Evolutionary conservation across 192 early-diverging fungal genomes (phyloP), one percentile per base, ranked within the genome.

Genomic region (Coemansia sp.): DNA sequence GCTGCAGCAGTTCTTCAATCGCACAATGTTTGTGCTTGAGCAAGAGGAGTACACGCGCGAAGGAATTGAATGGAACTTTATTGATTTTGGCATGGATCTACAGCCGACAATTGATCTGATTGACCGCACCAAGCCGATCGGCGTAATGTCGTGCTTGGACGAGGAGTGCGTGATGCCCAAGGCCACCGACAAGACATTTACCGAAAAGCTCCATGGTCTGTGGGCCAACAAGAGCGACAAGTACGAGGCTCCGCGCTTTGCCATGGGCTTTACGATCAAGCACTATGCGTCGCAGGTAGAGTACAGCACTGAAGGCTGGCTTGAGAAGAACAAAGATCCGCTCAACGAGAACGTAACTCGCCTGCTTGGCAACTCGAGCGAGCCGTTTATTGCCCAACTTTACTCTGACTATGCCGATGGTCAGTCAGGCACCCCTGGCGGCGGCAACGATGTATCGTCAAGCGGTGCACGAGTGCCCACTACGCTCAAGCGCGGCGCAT

Each of bases 1-100:
- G 60, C 86, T 99, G 17, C 97, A 99, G 76, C 97, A 99, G 75
- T 97, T 99, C 81, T 99, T 99, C 84, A 99, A 98, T 83, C 95
- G 98, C 79, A 91, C 94, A 70, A 99, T 98, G 95, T 99, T 99
- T 81, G 91, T 95, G 54, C 82, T 98, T 10, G 97, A 99, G 72
- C 97, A 99, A 73, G 94, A 97, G 70, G 96, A 99, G 83, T 99
- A 99, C 84, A 84, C 88, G 70, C 85, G 87, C 21, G 97, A 99
- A 70, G 92, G 91, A 67, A 99, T 99, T 66, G 94, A 98, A 52
- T 99, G 97, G 97, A 89, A 92, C 75, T 95, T 94, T 72, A 94
- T 96, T 50, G 94, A 98, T 78, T 99, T 97, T 84, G 96, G 96
- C 35, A 86, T 95, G 47, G 95, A 99, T 64, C 76, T 99, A 51